Percentiles rank a stretch among this genome's conserved stretches.
Conservation (phyloP, 345 rosid species). For the Citrus reticulata region DNA sequence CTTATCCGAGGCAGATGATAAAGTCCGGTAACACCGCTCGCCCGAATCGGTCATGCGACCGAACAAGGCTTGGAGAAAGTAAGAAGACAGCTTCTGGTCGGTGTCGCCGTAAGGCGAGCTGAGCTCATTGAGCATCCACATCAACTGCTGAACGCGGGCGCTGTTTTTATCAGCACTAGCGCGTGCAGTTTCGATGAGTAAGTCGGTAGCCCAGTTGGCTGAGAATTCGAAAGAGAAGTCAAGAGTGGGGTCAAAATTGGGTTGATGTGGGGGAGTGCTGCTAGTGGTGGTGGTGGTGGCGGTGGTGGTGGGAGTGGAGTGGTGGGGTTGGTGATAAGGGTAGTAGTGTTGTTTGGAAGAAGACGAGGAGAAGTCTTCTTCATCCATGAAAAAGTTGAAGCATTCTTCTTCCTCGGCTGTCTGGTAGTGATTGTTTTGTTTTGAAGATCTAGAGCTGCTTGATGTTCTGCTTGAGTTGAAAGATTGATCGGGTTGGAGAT, state of each 20-base stretch:
- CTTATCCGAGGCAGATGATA: slow-evolving; percentile 65
- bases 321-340: slow-evolving; percentile 36
- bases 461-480: slow-evolving; percentile 82
- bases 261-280: slow-evolving; percentile 26
- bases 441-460: slow-evolving; percentile 76
- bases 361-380: slow-evolving; percentile 97
- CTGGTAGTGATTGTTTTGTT: slow-evolving; percentile 48
- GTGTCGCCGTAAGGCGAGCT: slow-evolving; percentile 86
- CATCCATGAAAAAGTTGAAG: slow-evolving; percentile 99
- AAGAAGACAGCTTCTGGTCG: slow-evolving; percentile 76
- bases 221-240: slow-evolving; percentile 66
- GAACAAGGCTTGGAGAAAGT: slow-evolving; percentile 87
- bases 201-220: slow-evolving; percentile 61
- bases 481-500: slow-evolving; percentile 77
- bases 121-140: slow-evolving; percentile 94
- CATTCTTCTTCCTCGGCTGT: slow-evolving; percentile 81
- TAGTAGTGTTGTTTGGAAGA: slow-evolving; percentile 55
- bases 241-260: slow-evolving; percentile 38
- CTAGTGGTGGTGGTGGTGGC: slow-evolving; percentile 30
- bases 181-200: slow-evolving; percentile 70
- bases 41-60: slow-evolving; percentile 88
- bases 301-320: slow-evolving; percentile 35
- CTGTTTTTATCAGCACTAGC: slow-evolving; percentile 63
- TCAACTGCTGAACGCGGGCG: slow-evolving; percentile 65
- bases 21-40: slow-evolving; percentile 53